Base-by-base conservation (phyloP, 768 basidiomycete species). In the Dentipellis fragilis region DNA sequence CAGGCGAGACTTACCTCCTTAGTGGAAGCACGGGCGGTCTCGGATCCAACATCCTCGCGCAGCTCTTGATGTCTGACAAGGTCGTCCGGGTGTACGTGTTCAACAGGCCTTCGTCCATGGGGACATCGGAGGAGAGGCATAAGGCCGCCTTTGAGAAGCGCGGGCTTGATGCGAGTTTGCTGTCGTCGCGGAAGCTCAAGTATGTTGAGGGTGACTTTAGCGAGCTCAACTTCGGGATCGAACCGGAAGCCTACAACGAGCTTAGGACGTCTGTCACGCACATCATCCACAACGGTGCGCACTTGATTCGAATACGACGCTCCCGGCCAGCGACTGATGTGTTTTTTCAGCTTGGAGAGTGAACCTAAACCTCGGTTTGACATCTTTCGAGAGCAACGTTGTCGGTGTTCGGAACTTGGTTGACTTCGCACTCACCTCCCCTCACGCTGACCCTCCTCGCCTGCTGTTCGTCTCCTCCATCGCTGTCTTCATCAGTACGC, bases 381-480 rank as follows among this genome's bases (percentile, higher is more conserved):
- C 54, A 16, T 61, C 65, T 3, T 64, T 65, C 57, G 65, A 66
- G 49, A 57, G 60, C 21, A 49, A 51, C 39, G 55, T 66, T 9
- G 52, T 42, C 7, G 57, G 58, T 14, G 57, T 62, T 6, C 61
- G 63, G 42, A 49, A 56, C 2, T 51, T 66, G 4, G 56, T 63
- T 17, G 63, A 64, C 51, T 58, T 66, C 16, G 58, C 63, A 3
- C 56, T 66, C 22, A 56, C 49, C 5, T 61, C 59, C 16, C 57
- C 59, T 12, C 56, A 54, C 34, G 9, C 54, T 12, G 46, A 45
- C 10, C 56, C 59, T 12, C 59, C 64, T 3, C 54, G 57, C 23
- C n/a, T 65, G 14, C 48, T 66, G 10, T 65, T 66, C 49, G 59
- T 63, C 14, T 64, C 62, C 45, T 65, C 62, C 12, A 63, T 66